These are phyloP conservation scores for Trametopsis cervina DNA, from an alignment of 768 basidiomycete species.

Conservation along the genomic window DNA sequence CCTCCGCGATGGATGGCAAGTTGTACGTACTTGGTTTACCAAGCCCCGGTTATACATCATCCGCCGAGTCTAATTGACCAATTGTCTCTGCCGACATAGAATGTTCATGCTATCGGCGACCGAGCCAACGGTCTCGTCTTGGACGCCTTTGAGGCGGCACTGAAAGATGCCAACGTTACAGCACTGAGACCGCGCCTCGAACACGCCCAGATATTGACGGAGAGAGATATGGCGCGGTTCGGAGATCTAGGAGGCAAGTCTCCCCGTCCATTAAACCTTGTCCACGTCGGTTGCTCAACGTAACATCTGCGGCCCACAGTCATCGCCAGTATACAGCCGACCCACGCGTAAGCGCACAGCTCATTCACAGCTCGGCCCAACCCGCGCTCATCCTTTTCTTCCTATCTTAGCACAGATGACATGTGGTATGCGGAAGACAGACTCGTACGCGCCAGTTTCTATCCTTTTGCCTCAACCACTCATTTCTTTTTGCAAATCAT, in stretches of 20 bases:
- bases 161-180: conserved; percentile 53
- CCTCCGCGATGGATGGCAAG: conserved; percentile 83
- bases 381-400: no score
- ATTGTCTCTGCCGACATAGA: conserved; percentile 36
- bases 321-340: conserved; percentile 87
- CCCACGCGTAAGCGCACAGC: conserved; percentile 81
- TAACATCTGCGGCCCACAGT: conserved; percentile 36
- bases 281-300: neutral
- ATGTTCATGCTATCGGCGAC: conserved; percentile 85
- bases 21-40: conserved; percentile 41
- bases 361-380: no score
- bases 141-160: conserved; percentile 70
- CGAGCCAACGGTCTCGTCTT: conserved; percentile 80
- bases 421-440: conserved; percentile 89
- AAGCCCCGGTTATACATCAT: neutral
- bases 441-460: conserved; percentile 40
- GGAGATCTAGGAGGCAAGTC: conserved; percentile 71
- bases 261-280: neutral
- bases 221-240: conserved; percentile 68
- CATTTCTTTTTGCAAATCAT: conserved; percentile 4
- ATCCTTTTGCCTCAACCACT: neutral
- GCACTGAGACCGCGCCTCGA: conserved; percentile 76
- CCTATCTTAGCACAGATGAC: conserved; percentile 69
- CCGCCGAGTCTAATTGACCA: neutral
- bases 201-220: conserved; percentile 83